Evolutionary conservation across 2,329 filamentous ascomycete species (phyloP), one percentile per base, ranked within the genome.

Genomic region (Penicillium olsonii): DNA sequence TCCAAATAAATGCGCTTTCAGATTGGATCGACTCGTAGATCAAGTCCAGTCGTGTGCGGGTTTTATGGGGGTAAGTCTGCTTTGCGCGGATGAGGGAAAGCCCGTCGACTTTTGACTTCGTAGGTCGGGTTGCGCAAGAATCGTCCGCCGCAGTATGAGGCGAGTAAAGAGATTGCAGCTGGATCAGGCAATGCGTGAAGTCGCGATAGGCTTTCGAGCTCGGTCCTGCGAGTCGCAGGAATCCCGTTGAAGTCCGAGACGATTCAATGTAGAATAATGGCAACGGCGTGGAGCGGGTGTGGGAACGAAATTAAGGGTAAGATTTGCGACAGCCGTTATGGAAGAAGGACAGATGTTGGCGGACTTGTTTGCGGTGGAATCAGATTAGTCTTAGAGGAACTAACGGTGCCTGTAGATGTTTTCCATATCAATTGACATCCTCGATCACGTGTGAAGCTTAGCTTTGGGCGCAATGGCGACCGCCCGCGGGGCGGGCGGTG

Each of bases 361-460:
- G 7, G 11, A 6, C 15, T 9, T 15, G 12, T n/a, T n/a, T 33
- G 35, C 9, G 11, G 34, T 12, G 35, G 18, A 29, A 27, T 9
- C 34, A 7, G 35, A 49, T n/a, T 17, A 8, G 31, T 27, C 37
- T 18, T 24, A 15, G 42, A 37, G 19, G 17, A 17, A 48, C 31
- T 43, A 39, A 31, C 24, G 29, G 31, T 18, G 11, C 31, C n/a
- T 37, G 26, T 19, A 17, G 41, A 47, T 22, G 48, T 48, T 51
- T 51, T 48, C 48, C 17, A 37, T 29, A 18, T 18, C 19, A 39
- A 48, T 45, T 45, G 47, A 29, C 47, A 49, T 35, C 42, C 35
- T 35, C 47, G 42, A 45, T 49, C 47, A 49, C 47, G 47, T 49
- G 47, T 15, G 35, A 35, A 49, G 42, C 42, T 49, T 37, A 44